A percentile compares a stretch with the other conserved stretches of the same genome.
phyloP scores from a whole-genome alignment of 768 basidiomycete genomes.

The Suillus sp. region DNA sequence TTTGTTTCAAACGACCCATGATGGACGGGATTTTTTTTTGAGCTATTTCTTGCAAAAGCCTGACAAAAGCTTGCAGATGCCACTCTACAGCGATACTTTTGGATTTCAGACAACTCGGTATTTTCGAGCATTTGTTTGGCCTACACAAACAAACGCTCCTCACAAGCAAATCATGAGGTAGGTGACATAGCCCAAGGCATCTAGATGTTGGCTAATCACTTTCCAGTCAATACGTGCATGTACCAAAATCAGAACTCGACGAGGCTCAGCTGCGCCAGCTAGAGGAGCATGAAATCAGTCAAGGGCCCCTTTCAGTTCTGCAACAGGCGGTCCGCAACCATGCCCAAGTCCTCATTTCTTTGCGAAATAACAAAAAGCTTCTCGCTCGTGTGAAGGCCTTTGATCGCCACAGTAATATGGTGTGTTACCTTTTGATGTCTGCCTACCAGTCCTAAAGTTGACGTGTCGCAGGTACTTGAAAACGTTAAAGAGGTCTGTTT shows the following conservation, averaged over 20 bases:
- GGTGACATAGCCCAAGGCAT: constrained; percentile 14
- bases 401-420: constrained; percentile 99
- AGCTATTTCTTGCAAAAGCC: constrained; percentile 2
- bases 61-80: not conserved
- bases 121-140: constrained; percentile 30
- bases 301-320: constrained; percentile 93
- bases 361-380: constrained; percentile 98
- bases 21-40: constrained; percentile 7
- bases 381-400: constrained; percentile 96
- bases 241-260: constrained; percentile 95
- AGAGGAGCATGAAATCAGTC: constrained; percentile 98
- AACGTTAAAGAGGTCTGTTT: constrained; percentile 91
- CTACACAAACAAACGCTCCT: constrained; percentile 30
- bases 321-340: constrained; percentile 98
- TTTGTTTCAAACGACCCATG: constrained; percentile 80
- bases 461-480: constrained; percentile 75
- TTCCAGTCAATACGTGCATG: constrained; percentile 91
- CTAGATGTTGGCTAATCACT: constrained; percentile 15
- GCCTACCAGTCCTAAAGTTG: constrained; percentile 14
- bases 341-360: constrained; percentile 94
- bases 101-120: not conserved
- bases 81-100: not conserved
- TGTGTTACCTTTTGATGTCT: constrained; percentile 37
- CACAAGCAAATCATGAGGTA: constrained; percentile 36
- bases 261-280: constrained; percentile 94